Evolutionary conservation across 192 early-diverging fungal species (phyloP).

Genomic region (Dissophora ornata): DNA sequence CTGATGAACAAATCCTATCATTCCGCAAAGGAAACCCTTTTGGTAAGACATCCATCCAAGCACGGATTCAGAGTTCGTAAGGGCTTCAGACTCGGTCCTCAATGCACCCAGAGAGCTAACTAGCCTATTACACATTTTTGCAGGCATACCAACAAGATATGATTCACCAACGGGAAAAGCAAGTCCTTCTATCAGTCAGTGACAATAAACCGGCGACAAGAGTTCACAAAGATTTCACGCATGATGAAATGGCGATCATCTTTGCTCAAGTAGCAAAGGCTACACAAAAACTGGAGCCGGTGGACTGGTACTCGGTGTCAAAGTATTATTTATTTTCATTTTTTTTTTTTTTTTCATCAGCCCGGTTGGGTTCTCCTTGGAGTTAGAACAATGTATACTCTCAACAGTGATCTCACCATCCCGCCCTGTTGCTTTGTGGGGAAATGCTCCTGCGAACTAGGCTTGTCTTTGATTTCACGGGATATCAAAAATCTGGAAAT

Average conservation of each 20-base stretch:
- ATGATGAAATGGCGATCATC: conserved; percentile 10
- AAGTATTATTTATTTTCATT: conserved; percentile 1
- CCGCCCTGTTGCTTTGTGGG: too few relatives aligned
- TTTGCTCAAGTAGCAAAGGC: conserved; percentile 1
- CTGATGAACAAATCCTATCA: conserved; percentile 34
- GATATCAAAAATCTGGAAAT: background rate
- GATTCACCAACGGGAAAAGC: background rate
- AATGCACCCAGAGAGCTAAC: too few relatives aligned
- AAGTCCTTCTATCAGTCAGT: background rate
- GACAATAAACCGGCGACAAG: background rate
- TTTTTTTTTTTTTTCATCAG: too few relatives aligned
- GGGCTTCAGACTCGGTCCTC: too few relatives aligned
- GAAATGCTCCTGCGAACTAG: too few relatives aligned
- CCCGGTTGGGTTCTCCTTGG: too few relatives aligned
- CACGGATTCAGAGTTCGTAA: too few relatives aligned
- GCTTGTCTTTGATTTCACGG: conserved; percentile 2
- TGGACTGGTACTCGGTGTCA: conserved; percentile 26
- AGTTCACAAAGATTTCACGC: background rate
- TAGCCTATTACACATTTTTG: background rate
- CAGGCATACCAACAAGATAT: conserved; percentile 14
- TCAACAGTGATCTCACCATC: too few relatives aligned
- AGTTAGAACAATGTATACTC: too few relatives aligned
- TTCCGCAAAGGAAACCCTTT: background rate
- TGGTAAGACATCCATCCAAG: too few relatives aligned
- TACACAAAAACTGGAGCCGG: conserved; percentile 1